A percentile compares a stretch with the other conserved stretches of the same genome.
phyloP scores from a whole-genome alignment of 306 rosid species.

The Pueraria montana region DNA sequence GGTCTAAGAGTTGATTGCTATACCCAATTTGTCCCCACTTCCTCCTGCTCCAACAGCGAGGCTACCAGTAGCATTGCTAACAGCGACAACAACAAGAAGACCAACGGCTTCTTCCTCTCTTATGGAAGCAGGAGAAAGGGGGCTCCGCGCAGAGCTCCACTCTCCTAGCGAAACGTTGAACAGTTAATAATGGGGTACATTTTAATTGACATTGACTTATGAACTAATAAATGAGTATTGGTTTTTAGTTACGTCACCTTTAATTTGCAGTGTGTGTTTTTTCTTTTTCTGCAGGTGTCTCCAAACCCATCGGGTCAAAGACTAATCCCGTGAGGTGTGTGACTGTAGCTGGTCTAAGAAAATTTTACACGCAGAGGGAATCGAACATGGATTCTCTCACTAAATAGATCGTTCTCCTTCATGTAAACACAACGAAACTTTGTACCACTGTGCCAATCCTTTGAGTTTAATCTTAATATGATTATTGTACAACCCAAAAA shows the following conservation, averaged over 20 bases:
- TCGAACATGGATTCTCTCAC: too few relatives aligned
- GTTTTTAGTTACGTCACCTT: not conserved
- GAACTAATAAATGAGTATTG: not conserved
- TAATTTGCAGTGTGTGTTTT: not conserved
- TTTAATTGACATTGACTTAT: not conserved
- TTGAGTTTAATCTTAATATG: too few relatives aligned
- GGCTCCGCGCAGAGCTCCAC: constrained; percentile 11
- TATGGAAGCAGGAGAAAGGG: constrained; percentile 16
- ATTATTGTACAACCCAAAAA: too few relatives aligned
- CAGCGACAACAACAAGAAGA: not conserved
- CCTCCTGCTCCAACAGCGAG: not conserved
- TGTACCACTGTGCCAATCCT: too few relatives aligned
- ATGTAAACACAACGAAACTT: too few relatives aligned
- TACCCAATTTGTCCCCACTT: constrained; percentile 17
- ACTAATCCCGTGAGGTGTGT: too few relatives aligned
- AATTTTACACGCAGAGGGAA: too few relatives aligned
- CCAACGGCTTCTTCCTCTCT: constrained; percentile 6
- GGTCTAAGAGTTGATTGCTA: constrained; percentile 23
- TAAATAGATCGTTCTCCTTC: too few relatives aligned
- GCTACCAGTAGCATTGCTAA: not conserved
- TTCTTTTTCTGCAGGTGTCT: too few relatives aligned
- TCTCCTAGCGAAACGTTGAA: not conserved
- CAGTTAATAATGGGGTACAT: not conserved
- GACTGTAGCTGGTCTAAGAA: too few relatives aligned
- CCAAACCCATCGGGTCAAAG: too few relatives aligned